Conservation (phyloP, 106 monocot genomes). For the Dendrobium chrysotoxum region DNA sequence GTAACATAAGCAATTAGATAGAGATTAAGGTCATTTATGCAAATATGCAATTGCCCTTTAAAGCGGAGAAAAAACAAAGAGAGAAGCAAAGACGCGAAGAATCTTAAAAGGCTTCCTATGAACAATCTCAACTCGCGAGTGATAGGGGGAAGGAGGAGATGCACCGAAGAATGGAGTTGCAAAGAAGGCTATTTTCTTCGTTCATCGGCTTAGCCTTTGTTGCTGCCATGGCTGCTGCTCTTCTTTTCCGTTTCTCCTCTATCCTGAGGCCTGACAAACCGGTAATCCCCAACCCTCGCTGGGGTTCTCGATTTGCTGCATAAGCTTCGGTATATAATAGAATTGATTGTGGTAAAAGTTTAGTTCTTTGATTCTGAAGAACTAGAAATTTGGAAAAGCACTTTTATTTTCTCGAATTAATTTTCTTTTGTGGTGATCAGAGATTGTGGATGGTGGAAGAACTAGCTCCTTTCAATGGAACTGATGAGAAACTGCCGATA, state of each 20-base stretch:
- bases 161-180: background rate
- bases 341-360: background rate
- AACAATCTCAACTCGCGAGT: background rate
- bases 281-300: constrained; percentile 12
- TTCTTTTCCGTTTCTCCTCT: constrained; percentile 25
- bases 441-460: constrained; percentile 68
- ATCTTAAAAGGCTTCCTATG: background rate
- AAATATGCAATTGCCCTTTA: too few relatives aligned
- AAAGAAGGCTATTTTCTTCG: constrained; percentile 1
- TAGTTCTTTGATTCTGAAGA: too few relatives aligned
- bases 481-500: constrained; percentile 60
- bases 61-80: too few relatives aligned
- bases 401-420: background rate
- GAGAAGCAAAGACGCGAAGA: background rate
- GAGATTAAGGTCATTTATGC: too few relatives aligned
- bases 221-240: constrained; percentile 23
- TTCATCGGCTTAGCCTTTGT: constrained; percentile 29
- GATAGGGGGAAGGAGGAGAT: background rate
- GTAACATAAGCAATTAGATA: too few relatives aligned
- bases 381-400: background rate
- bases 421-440: constrained; percentile 22
- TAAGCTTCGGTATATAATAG: background rate
- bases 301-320: background rate
- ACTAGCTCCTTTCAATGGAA: constrained; percentile 63
- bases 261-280: constrained; percentile 10